A percentile compares a stretch with the other conserved stretches of the same genome.
Evolutionary conservation across 1,284 basidiomycete species (phyloP).

Genomic region (Melampsora americana): DNA sequence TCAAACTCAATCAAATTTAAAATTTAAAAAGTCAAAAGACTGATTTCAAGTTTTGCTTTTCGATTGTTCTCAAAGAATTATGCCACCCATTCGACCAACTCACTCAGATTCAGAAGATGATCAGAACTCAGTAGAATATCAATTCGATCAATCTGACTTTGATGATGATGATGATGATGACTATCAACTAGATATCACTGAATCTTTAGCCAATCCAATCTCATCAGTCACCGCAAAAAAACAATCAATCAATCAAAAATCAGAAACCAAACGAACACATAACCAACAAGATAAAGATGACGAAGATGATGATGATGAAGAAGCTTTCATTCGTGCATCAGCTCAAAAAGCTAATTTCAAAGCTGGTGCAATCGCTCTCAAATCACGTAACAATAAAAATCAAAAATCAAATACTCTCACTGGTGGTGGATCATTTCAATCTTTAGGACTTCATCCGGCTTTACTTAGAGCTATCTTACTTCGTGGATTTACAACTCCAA

Average conservation of each 20-base stretch:
- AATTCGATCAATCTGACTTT: background rate
- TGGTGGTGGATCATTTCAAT: constrained; percentile 52
- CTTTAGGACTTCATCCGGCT: constrained; percentile 72
- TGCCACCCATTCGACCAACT: no score
- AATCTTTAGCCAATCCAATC: background rate
- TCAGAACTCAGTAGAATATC: no score
- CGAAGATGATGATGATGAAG: no score
- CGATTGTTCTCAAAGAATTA: no score
- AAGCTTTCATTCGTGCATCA: constrained; percentile 26
- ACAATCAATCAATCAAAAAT: background rate
- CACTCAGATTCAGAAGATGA: no score
- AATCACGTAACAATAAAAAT: constrained; percentile 32
- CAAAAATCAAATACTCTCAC: constrained; percentile 43
- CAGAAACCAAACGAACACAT: background rate
- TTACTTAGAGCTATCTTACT: constrained; percentile 79
- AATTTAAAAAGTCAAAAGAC: no score
- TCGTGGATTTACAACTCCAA: constrained; percentile 92
- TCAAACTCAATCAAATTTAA: no score
- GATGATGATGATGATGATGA: background rate
- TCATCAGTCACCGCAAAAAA: background rate
- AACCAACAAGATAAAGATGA: background rate
- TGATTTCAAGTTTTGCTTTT: no score
- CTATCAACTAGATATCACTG: background rate
- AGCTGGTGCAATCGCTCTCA: constrained; percentile 22
- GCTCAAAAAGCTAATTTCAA: constrained; percentile 34